phyloP scores from a whole-genome alignment of 2,329 filamentous ascomycete species.

The Pyrenophora tritici-repentis region DNA sequence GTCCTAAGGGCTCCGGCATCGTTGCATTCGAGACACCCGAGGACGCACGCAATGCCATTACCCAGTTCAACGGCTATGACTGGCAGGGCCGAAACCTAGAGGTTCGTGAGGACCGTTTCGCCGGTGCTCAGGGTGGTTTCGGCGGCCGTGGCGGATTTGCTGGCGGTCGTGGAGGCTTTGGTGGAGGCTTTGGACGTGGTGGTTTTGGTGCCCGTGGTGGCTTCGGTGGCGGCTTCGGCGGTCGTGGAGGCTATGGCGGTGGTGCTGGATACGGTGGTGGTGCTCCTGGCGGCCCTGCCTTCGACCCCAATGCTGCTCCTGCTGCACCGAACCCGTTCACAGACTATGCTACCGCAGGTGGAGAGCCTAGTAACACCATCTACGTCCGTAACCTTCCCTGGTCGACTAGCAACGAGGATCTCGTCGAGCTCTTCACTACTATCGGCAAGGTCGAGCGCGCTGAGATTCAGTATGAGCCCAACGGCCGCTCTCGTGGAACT shows the following conservation, averaged over 20 bases:
- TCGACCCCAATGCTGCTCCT: constrained; percentile 56
- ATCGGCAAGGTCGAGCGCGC: constrained; percentile 98
- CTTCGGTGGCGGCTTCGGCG: constrained; percentile 56
- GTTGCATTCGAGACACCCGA: constrained; percentile 95
- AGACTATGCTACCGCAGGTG: constrained; percentile 85
- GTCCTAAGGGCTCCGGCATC: constrained; percentile 95
- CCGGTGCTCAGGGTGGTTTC: constrained; percentile 58
- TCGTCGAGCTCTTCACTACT: constrained; percentile 94
- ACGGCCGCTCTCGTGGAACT: constrained; percentile 90
- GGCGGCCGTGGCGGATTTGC: constrained; percentile 48
- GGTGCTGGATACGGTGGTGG: constrained; percentile 51
- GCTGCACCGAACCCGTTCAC: constrained; percentile 87
- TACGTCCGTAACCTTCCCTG: constrained; percentile 98
- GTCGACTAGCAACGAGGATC: constrained; percentile 98
- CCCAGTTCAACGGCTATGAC: constrained; percentile 97
- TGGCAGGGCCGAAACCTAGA: constrained; percentile 95
- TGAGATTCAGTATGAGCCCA: constrained; percentile 98
- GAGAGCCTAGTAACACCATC: constrained; percentile 81
- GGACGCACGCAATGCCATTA: constrained; percentile 92
- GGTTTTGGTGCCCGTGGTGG: constrained; percentile 47
- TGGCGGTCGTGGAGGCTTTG: constrained; percentile 13
- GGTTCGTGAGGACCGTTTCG: constrained; percentile 95
- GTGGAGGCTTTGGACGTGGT: constrained; percentile 39
- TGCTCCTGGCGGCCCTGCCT: constrained; percentile 44
- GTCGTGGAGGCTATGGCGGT: constrained; percentile 31